A percentile compares a stretch with the other conserved stretches of the same genome.
Conservation (phyloP, 441 rosid species). For the Adansonia gregorii region DNA sequence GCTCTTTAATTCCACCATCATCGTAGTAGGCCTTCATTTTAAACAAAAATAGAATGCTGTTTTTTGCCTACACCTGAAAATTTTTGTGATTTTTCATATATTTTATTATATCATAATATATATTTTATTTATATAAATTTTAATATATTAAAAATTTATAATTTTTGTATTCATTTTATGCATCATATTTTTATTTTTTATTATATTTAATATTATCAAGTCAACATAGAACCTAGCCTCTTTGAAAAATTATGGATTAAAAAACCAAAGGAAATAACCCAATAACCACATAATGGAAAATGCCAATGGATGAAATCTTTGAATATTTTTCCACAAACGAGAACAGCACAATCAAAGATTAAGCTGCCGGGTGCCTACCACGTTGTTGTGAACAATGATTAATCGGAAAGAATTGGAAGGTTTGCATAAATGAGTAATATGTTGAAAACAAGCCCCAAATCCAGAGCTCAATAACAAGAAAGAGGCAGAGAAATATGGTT, state of each 20-base stretch:
- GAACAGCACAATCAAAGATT: background rate
- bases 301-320: constrained; percentile 3
- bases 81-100: too few relatives aligned
- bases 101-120: too few relatives aligned
- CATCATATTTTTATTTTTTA: too few relatives aligned
- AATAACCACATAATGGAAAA: background rate
- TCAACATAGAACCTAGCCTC: too few relatives aligned
- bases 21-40: background rate
- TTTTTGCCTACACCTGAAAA: too few relatives aligned
- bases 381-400: background rate
- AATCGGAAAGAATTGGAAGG: background rate
- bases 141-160: too few relatives aligned
- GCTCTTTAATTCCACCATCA: background rate
- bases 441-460: constrained; percentile 2
- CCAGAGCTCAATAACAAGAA: background rate
- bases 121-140: too few relatives aligned
- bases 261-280: background rate
- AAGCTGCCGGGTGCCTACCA: background rate
- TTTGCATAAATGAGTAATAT: background rate
- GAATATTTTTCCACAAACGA: constrained; percentile 9
- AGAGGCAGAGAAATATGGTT: background rate
- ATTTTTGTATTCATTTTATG: too few relatives aligned
- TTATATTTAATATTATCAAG: too few relatives aligned
- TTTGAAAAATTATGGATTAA: background rate
- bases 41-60: background rate